Percentiles rank a stretch among this genome's conserved stretches.
Evolutionary conservation across 1,284 basidiomycete species (phyloP).

Genomic region (Sphaerobolus stellatus): DNA sequence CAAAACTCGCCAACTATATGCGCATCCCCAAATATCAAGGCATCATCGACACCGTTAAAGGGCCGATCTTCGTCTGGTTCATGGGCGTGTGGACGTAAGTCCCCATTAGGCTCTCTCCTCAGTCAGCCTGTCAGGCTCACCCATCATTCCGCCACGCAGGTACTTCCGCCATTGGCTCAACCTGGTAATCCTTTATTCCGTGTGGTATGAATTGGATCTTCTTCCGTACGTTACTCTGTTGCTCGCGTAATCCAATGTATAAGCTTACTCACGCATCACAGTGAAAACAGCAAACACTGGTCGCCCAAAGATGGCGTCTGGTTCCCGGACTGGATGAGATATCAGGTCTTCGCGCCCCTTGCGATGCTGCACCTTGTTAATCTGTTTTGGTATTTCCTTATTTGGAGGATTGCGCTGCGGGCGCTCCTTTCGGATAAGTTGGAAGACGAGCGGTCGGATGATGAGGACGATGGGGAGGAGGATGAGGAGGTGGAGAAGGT

Average conservation of each 20-base stretch:
- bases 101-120: background rate
- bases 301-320: slow-evolving; percentile 65
- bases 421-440: slow-evolving; percentile 27
- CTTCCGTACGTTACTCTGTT: slow-evolving; percentile 63
- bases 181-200: slow-evolving; percentile 82
- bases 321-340: slow-evolving; percentile 77
- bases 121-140: slow-evolving; percentile 2
- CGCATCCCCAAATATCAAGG: too few species aligned
- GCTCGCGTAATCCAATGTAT: background rate
- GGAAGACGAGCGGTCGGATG: slow-evolving; percentile 44
- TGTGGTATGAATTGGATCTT: slow-evolving; percentile 79
- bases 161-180: slow-evolving; percentile 98
- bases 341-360: slow-evolving; percentile 78
- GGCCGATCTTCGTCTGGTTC: slow-evolving; percentile 67
- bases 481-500: slow-evolving; percentile 18
- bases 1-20: slow-evolving; percentile 88
- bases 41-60: slow-evolving; percentile 63
- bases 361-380: slow-evolving; percentile 79
- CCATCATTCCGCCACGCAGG: slow-evolving; percentile 38
- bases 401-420: slow-evolving; percentile 66
- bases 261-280: slow-evolving; percentile 26
- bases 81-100: slow-evolving; percentile 81
- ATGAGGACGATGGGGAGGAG: slow-evolving; percentile 38
- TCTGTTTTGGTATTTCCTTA: slow-evolving; percentile 88
- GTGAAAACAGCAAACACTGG: slow-evolving; percentile 61